Evolutionary conservation across 148 eudicot species (phyloP), one percentile per base, ranked within the genome.

Genomic region (Gaultheria prostrata): DNA sequence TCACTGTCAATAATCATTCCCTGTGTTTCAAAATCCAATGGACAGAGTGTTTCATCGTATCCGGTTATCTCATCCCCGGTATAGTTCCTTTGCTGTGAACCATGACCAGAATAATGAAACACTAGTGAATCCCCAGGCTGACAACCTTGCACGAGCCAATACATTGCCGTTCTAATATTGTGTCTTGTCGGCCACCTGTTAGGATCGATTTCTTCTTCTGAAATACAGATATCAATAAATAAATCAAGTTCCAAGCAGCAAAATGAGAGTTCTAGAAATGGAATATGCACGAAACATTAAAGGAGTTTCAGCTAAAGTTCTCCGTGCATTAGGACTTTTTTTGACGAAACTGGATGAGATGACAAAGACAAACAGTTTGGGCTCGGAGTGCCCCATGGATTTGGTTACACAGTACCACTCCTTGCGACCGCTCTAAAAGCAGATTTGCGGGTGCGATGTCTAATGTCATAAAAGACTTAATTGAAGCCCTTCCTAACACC

Each of bases 71-170:
- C 92, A 75, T 91, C 93, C 93, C 53, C 89, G 82, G 35, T 88
- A 78, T 87, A 85, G 78, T 88, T 88, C 77, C 89, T 86, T 72
- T 91, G 92, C 24, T 86, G 90, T 61, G 93, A 91, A 61, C 93
- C 93, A 85, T 91, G 93, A 74, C 93, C 93, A 57, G 93, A 89
- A 81, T 85, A 91, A 85, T 91, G 93, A 67, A 91, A 88, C 85
- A 91, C 85, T 59, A 91, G 84, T 26, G 93, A 91, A 77, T 91
- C 93, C 43, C 93, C 93, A 35, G 92, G 90, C 67, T 88, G 91
- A 87, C 93, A 89, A 80, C 92, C 93, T 82, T 82, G 82, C 73
- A 91, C 90, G 26, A 91, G 92, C 93, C 93, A 91, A 82, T 63
- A 83, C 80, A 91, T 35, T 28, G 93, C 93, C 93, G 88, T 88